phyloP scores from a whole-genome alignment of 2,329 filamentous ascomycete species.

The Sordariomycetes sp. region DNA sequence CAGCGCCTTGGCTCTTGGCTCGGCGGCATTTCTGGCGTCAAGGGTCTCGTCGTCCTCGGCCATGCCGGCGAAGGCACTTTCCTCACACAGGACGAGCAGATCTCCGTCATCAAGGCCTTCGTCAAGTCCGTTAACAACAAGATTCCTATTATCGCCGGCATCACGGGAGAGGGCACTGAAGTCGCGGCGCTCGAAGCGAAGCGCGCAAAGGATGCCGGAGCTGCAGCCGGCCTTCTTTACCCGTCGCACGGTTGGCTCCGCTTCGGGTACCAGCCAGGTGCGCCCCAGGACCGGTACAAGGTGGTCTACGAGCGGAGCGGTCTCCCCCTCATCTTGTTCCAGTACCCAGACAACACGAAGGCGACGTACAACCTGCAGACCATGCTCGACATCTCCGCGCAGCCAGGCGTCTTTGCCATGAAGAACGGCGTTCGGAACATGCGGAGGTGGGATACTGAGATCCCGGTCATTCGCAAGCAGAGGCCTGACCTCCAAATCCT shows the following conservation, averaged over 20 bases:
- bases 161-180: slow-evolving; percentile 40
- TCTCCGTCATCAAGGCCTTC: slow-evolving; percentile 37
- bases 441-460: slow-evolving; percentile 45
- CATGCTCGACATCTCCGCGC: slow-evolving; percentile 39
- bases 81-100: slow-evolving; percentile 36
- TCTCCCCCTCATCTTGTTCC: slow-evolving; percentile 40
- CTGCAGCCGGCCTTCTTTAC: slow-evolving; percentile 37
- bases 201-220: slow-evolving; percentile 26
- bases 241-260: slow-evolving; percentile 43
- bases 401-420: slow-evolving; percentile 42
- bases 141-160: slow-evolving; percentile 40
- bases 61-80: slow-evolving; percentile 44
- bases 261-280: slow-evolving; percentile 42
- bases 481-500: slow-evolving; percentile 37
- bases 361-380: slow-evolving; percentile 40
- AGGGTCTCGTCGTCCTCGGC: slow-evolving; percentile 41
- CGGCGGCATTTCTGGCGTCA: slow-evolving; percentile 37
- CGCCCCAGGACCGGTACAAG: slow-evolving; percentile 40
- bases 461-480: slow-evolving; percentile 36
- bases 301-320: slow-evolving; percentile 34
- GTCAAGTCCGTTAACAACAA: slow-evolving; percentile 38
- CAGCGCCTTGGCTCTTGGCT: slow-evolving; percentile 42
- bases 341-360: slow-evolving; percentile 42
- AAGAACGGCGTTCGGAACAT: slow-evolving; percentile 47
- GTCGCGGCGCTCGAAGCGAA: slow-evolving; percentile 34